These are phyloP conservation scores for Trametopsis cervina DNA, from an alignment of 768 basidiomycete genomes.

Conservation along the genomic window DNA sequence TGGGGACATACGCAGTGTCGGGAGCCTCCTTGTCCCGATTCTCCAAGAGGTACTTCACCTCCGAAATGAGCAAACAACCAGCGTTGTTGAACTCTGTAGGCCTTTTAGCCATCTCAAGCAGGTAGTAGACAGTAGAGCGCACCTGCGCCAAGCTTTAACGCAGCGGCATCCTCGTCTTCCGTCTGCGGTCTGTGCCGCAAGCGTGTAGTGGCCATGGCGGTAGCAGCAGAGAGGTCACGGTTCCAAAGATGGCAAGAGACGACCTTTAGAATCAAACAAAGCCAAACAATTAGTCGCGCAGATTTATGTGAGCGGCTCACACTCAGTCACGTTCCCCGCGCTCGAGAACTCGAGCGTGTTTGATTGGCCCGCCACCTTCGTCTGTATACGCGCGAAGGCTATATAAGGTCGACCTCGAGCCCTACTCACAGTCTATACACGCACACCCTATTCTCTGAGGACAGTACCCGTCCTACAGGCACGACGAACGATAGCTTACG, in stretches of 20 bases:
- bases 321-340: neutral
- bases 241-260: slow-evolving; percentile 15
- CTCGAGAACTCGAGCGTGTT: too few relatives aligned
- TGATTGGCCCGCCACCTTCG: too few relatives aligned
- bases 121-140: slow-evolving; percentile 5
- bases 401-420: too few relatives aligned
- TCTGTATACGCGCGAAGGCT: too few relatives aligned
- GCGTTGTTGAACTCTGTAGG: slow-evolving; percentile 81
- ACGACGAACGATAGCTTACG: neutral
- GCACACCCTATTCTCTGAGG: neutral
- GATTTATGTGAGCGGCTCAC: neutral
- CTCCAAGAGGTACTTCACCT: slow-evolving; percentile 86
- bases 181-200: slow-evolving; percentile 58
- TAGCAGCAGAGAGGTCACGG: neutral
- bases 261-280: slow-evolving; percentile 24
- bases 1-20: slow-evolving; percentile 64
- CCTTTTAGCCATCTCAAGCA: neutral
- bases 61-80: slow-evolving; percentile 85
- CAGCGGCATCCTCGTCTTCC: slow-evolving; percentile 84
- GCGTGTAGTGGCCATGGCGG: slow-evolving; percentile 42
- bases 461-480: neutral
- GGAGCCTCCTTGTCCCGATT: slow-evolving; percentile 84
- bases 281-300: too few relatives aligned
- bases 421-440: slow-evolving; percentile 1
- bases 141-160: slow-evolving; percentile 78